phyloP scores from a whole-genome alignment of 2,329 filamentous ascomycete species.

The Fusarium papillatum region DNA sequence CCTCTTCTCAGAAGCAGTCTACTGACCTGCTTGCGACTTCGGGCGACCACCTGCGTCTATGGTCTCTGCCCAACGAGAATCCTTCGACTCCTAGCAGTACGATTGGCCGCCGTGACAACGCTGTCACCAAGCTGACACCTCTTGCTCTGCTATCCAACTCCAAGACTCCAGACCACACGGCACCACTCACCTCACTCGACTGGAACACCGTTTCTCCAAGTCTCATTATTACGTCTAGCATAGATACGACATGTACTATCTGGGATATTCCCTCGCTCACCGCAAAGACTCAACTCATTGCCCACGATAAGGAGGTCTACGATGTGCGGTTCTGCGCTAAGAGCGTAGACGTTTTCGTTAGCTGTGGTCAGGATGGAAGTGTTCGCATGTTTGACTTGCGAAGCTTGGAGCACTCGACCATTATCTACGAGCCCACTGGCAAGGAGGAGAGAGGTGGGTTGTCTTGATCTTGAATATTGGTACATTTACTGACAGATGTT shows the following conservation, averaged over 20 bases:
- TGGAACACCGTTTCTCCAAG: constrained; percentile 99
- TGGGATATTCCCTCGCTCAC: constrained; percentile 99
- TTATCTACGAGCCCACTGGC: constrained; percentile 97
- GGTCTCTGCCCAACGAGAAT: constrained; percentile 87
- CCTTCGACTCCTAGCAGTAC: constrained; percentile 72
- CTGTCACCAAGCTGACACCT: constrained; percentile 87
- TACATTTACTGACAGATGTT: constrained; percentile 32
- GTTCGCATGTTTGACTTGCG: constrained; percentile 99
- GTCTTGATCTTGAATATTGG: neutral
- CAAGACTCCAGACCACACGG: constrained; percentile 98
- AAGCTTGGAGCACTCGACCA: constrained; percentile 97
- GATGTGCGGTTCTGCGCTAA: constrained; percentile 98
- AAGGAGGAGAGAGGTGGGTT: constrained; percentile 80
- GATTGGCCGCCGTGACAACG: constrained; percentile 72
- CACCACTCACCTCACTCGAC: constrained; percentile 94
- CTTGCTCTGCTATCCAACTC: constrained; percentile 95
- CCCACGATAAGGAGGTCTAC: constrained; percentile 99
- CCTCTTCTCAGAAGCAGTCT: constrained; percentile 93
- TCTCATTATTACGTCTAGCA: constrained; percentile 98
- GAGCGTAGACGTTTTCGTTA: constrained; percentile 98
- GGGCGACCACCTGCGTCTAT: constrained; percentile 92
- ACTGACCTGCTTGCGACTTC: constrained; percentile 96
- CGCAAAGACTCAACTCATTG: constrained; percentile 97
- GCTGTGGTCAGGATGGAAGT: constrained; percentile 96
- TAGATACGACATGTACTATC: constrained; percentile 99